phyloP scores from a whole-genome alignment of 345 rosid species.

The Aquilaria sinensis region DNA sequence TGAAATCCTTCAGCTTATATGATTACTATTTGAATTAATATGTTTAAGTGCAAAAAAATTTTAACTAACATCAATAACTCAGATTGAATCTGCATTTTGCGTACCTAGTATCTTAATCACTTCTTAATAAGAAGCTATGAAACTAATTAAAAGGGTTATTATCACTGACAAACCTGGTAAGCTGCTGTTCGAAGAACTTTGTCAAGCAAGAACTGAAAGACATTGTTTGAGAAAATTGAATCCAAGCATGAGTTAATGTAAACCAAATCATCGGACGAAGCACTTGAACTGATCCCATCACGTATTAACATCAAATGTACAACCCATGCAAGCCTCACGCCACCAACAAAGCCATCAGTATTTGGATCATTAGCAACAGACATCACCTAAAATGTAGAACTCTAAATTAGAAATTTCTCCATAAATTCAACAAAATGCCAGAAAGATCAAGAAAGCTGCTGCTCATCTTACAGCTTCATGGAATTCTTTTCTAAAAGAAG shows the following conservation, averaged over 20 bases:
- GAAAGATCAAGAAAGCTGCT: constrained; percentile 12
- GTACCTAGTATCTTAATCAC: too few relatives aligned
- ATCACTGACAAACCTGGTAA: constrained; percentile 46
- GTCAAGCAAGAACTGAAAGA: constrained; percentile 74
- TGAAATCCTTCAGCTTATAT: too few relatives aligned
- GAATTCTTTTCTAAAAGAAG: constrained; percentile 75
- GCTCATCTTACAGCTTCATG: constrained; percentile 74
- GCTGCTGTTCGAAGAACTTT: constrained; percentile 85
- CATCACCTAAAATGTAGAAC: constrained; percentile 58
- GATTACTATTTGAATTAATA: too few relatives aligned
- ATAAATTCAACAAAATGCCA: constrained; percentile 8
- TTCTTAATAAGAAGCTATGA: too few relatives aligned
- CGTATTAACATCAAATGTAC: constrained; percentile 78
- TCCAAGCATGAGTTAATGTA: constrained; percentile 70
- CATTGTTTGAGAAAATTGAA: constrained; percentile 61
- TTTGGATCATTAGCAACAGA: constrained; percentile 44
- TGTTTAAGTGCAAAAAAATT: too few relatives aligned
- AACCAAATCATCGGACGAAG: constrained; percentile 55
- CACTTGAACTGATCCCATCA: constrained; percentile 50
- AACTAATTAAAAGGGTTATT: too few relatives aligned
- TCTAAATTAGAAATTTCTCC: constrained; percentile 14
- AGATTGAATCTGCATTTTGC: too few relatives aligned
- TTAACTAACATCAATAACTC: too few relatives aligned
- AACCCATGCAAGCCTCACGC: constrained; percentile 85
- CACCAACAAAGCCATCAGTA: constrained; percentile 72